phyloP scores from a whole-genome alignment of 1,284 basidiomycete genomes.

The Rhodotorula sp. region DNA sequence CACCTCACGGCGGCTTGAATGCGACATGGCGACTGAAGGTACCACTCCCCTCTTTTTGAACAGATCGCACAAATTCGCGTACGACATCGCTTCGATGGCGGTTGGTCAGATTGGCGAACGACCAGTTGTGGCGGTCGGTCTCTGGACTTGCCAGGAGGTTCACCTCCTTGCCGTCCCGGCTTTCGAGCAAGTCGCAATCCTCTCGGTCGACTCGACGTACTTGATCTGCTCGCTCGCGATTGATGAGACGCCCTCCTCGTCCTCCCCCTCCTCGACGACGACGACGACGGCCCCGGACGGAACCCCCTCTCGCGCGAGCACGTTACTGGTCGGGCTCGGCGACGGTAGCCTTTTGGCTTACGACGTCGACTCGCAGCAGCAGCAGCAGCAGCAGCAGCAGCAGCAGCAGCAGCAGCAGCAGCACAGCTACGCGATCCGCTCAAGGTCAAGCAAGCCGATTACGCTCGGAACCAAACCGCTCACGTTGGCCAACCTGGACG shows the following conservation, averaged over 20 bases:
- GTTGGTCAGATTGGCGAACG: conserved; percentile 39
- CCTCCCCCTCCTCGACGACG: neutral
- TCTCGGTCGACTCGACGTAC: conserved; percentile 54
- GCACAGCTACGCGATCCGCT: conserved; percentile 45
- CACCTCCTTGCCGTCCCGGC: conserved; percentile 60
- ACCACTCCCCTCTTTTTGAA: neutral
- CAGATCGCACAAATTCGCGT: conserved; percentile 36
- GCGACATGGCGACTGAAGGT: neutral
- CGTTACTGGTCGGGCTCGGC: conserved; percentile 73
- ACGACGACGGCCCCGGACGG: conserved; percentile 43
- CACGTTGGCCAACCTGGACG: conserved; percentile 53
- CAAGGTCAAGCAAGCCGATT: conserved; percentile 58
- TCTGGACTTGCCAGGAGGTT: conserved; percentile 71
- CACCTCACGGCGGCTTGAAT: too few species aligned
- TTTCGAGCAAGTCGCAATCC: conserved; percentile 50
- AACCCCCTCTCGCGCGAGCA: conserved; percentile 43
- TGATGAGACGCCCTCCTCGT: conserved; percentile 54
- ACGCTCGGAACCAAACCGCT: conserved; percentile 71
- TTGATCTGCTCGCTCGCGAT: conserved; percentile 71
- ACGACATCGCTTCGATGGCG: conserved; percentile 48
- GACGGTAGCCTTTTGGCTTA: conserved; percentile 76
- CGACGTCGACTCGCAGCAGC: conserved; percentile 47
- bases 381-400: conserved; percentile 37
- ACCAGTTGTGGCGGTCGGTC: conserved; percentile 61
- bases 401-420: conserved; percentile 37